These are phyloP conservation scores for Lactifluus pinguis DNA, from an alignment of 768 basidiomycete species.

Conservation along the genomic window DNA sequence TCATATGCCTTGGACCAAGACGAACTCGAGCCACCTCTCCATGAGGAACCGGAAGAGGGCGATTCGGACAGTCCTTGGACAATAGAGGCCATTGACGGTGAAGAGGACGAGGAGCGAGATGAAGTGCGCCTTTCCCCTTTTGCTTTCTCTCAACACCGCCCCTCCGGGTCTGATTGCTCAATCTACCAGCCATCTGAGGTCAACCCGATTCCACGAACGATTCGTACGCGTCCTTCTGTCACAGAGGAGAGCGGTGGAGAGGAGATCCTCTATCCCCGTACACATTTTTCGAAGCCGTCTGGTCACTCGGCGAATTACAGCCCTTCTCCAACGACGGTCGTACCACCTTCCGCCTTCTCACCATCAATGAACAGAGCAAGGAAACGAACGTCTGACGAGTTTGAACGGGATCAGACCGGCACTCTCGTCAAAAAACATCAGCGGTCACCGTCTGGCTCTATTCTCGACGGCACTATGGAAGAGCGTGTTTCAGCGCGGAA, in stretches of 20 bases:
- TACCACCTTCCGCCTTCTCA: conserved; percentile 17
- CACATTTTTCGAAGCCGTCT: conserved; percentile 15
- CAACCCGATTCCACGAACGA: conserved; percentile 36
- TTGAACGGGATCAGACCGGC: conserved; percentile 24
- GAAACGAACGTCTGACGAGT: conserved; percentile 28
- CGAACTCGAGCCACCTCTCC: conserved; percentile 23
- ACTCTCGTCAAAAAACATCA: conserved; percentile 17
- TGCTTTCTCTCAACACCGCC: too few relatives aligned
- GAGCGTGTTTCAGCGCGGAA: conserved; percentile 14
- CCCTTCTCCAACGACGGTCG: not conserved
- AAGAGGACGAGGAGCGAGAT: conserved; percentile 52
- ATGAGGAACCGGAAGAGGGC: conserved; percentile 38
- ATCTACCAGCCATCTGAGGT: conserved; percentile 35
- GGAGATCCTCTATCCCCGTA: conserved; percentile 81
- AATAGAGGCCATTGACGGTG: conserved; percentile 78
- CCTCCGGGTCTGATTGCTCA: not conserved
- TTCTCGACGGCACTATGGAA: conserved; percentile 36
- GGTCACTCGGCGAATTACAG: not conserved
- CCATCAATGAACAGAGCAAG: conserved; percentile 20
- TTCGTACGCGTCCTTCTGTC: conserved; percentile 55
- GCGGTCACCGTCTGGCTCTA: conserved; percentile 13
- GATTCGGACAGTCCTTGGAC: conserved; percentile 79
- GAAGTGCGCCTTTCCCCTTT: conserved; percentile 38
- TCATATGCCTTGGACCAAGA: conserved; percentile 28
- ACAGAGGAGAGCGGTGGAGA: conserved; percentile 85